These are phyloP conservation scores for Dipteronia sinensis DNA, from an alignment of 345 rosid species.

Conservation along the genomic window DNA sequence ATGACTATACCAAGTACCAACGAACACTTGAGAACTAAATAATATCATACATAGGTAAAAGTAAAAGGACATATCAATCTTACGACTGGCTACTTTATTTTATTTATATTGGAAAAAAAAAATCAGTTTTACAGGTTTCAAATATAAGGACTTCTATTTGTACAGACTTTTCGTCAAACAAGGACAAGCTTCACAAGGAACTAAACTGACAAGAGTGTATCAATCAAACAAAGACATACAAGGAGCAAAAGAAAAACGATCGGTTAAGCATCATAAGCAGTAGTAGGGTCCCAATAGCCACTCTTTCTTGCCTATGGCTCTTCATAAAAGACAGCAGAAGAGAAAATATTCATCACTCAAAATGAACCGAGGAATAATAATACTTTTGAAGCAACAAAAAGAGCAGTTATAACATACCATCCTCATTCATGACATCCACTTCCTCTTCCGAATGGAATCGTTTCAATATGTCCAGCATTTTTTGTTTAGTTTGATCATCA, in stretches of 20 bases:
- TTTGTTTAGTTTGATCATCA: conserved; percentile 59
- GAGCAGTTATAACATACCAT: conserved; percentile 27
- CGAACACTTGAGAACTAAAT: background rate
- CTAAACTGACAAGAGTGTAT: background rate
- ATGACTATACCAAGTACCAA: background rate
- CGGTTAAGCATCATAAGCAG: background rate
- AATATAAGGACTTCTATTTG: background rate
- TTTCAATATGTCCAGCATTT: conserved; percentile 79
- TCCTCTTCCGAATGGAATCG: conserved; percentile 69
- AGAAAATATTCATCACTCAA: background rate
- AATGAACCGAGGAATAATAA: background rate
- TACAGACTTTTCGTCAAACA: background rate
- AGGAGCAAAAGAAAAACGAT: background rate
- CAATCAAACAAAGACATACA: background rate
- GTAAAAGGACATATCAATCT: background rate
- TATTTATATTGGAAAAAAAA: background rate
- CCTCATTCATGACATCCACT: conserved; percentile 51
- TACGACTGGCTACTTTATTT: background rate
- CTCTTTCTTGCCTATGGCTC: background rate
- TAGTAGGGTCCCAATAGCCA: background rate
- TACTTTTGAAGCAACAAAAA: background rate
- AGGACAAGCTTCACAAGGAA: background rate
- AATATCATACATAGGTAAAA: background rate
- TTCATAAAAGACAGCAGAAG: background rate
- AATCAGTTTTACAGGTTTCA: background rate